These are phyloP conservation scores for Cyclostephanos invisitatus DNA, from an alignment of 108 stramenopile species.

Conservation along the genomic window DNA sequence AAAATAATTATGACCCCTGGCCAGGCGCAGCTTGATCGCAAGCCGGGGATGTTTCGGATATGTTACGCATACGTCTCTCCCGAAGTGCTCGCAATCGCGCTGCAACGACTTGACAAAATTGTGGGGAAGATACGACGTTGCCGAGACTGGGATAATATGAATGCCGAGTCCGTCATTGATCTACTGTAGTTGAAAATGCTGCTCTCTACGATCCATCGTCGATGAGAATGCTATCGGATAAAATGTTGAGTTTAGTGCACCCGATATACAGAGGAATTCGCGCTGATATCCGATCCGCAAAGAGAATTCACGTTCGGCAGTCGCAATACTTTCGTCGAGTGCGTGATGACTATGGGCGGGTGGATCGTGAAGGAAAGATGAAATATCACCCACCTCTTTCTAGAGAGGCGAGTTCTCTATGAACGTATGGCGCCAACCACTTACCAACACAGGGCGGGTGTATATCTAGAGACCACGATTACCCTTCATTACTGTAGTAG, in stretches of 20 bases:
- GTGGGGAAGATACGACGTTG: slow-evolving; percentile 71
- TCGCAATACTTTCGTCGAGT: not conserved
- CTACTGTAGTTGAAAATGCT: slow-evolving; percentile 27
- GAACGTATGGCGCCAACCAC: no score
- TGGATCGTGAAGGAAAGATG: not conserved
- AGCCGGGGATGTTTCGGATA: slow-evolving; percentile 88
- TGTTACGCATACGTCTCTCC: slow-evolving; percentile 83
- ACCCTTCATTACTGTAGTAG: no score
- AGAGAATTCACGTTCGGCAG: not conserved
- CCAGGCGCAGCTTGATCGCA: slow-evolving; percentile 62
- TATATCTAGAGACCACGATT: no score
- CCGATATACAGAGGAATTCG: slow-evolving; percentile 30
- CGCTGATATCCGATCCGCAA: slow-evolving; percentile 3
- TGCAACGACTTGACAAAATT: slow-evolving; percentile 77
- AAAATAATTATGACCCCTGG: slow-evolving; percentile 88
- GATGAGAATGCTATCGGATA: slow-evolving; percentile 2
- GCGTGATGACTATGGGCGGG: not conserved
- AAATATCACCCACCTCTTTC: no score
- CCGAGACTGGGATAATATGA: slow-evolving; percentile 73
- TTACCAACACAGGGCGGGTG: no score
- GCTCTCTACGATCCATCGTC: no score
- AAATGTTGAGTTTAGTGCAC: slow-evolving; percentile 24
- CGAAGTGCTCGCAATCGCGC: slow-evolving; percentile 72
- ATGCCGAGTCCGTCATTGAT: slow-evolving; percentile 53
- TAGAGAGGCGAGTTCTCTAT: no score